A percentile compares a stretch with the other conserved stretches of the same genome.
Conservation (phyloP, 306 rosid genomes). For the Inga laurina region DNA sequence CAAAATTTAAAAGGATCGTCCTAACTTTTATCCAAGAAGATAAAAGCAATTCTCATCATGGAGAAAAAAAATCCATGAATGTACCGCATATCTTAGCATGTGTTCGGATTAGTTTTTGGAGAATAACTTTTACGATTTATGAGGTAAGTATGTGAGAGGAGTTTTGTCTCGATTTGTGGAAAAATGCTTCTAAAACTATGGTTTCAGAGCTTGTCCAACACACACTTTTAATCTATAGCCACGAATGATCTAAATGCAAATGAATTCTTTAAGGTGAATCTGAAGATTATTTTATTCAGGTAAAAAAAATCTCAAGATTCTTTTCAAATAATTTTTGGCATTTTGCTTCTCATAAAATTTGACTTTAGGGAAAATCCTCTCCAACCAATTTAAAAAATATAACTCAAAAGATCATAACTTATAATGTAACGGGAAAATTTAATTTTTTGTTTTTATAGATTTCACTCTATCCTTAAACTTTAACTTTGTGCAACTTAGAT, state of each 20-base stretch:
- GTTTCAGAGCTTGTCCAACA: too few relatives aligned
- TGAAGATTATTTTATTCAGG: neutral
- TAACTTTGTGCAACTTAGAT: too few relatives aligned
- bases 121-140: too few relatives aligned
- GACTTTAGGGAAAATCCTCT: neutral
- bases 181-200: too few relatives aligned
- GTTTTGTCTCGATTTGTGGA: too few relatives aligned
- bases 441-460: too few relatives aligned
- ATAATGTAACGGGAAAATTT: neutral
- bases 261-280: neutral
- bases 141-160: too few relatives aligned
- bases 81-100: too few relatives aligned
- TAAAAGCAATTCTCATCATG: neutral
- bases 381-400: neutral
- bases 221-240: neutral
- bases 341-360: neutral
- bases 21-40: neutral
- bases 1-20: neutral
- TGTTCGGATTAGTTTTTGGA: too few relatives aligned
- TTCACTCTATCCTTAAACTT: too few relatives aligned
- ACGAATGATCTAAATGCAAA: neutral
- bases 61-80: neutral
- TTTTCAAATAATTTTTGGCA: neutral
- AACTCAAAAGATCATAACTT: neutral
- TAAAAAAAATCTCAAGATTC: neutral